phyloP scores from a whole-genome alignment of 306 rosid species.

The Pterocarpus macrocarpus region DNA sequence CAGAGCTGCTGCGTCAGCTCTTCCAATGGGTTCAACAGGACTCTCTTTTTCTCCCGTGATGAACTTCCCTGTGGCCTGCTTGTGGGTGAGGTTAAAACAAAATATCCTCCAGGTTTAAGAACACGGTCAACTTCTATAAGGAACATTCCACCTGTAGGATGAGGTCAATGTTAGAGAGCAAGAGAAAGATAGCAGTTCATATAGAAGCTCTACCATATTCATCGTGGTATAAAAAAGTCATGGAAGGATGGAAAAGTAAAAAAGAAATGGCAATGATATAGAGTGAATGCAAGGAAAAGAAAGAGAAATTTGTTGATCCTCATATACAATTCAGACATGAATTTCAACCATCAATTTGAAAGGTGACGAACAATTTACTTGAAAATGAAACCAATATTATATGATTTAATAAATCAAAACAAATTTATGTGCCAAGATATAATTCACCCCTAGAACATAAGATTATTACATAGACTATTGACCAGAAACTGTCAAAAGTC shows the following conservation, averaged over 20 bases:
- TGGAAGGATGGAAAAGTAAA: not conserved
- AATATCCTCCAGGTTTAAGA: constrained; percentile 99
- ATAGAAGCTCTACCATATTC: constrained; percentile 36
- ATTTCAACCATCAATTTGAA: not conserved
- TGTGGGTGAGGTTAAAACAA: constrained; percentile 87
- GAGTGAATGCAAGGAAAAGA: constrained; percentile 35
- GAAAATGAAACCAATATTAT: constrained; percentile 2
- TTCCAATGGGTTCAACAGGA: constrained; percentile 70
- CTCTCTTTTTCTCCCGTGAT: constrained; percentile 59
- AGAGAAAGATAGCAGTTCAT: constrained; percentile 11
- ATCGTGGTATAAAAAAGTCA: constrained; percentile 20
- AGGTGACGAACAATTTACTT: constrained; percentile 9
- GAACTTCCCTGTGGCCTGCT: constrained; percentile 73
- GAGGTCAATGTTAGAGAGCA: constrained; percentile 44
- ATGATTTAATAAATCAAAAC: not conserved
- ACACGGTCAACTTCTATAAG: constrained; percentile 95
- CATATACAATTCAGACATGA: constrained; percentile 30
- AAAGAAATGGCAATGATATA: constrained; percentile 23
- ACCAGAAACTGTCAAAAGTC: constrained; percentile 11
- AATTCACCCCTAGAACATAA: constrained; percentile 20
- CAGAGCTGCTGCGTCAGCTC: constrained; percentile 77
- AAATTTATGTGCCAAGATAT: not conserved
- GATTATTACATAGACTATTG: constrained; percentile 11
- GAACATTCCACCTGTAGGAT: constrained; percentile 77
- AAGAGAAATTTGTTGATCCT: not conserved